Base-by-base conservation (phyloP, 2,329 filamentous ascomycete genomes). In the Aspergillus pseudoglaucus region DNA sequence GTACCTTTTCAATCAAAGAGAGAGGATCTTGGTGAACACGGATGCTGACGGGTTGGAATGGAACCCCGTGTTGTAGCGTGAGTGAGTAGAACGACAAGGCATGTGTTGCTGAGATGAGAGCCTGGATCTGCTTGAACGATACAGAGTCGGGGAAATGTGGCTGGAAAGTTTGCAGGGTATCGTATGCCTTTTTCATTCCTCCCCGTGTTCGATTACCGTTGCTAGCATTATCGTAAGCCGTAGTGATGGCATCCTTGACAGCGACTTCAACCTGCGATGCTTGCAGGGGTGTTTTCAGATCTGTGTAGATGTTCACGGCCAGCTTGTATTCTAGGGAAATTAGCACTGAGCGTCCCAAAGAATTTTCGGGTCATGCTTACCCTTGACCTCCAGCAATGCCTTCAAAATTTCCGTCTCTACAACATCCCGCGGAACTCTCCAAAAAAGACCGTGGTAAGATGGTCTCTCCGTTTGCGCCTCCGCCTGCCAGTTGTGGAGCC, bases 21-120 rank as follows among this genome's bases (percentile, higher is more conserved):
- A 84, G 64, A 5, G 82, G 81, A 57, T 84, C 81, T 8, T 75
- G 67, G 54, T 78, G 80, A 37, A 81, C 78, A n/a, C 82, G 77
- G 48, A 85, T 84, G 59, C 77, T 83, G 56, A 84, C 82, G 3
- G 82, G 82, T 56, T 82, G 78, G 58, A 85, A 84, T 2, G 81
- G 81, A 14, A 84, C 78, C 15, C 80, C 80, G 51, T 84, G 81
- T 55, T 84, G 79, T 4, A 85, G 67, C 0, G 75, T 83, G 6
- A 85, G 67, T 1, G 80, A 81, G 59, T 85, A 85, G 57, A 81
- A 84, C 1, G 82, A 85, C 51, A 85, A 65, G 15, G 80, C 72
- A 58, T 85, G 82, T 1, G 82, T 84, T 14, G 81, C 82, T 42
- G 76, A 69, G 35, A 84, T 74, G 23, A 85, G 69, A 23, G 80